These are phyloP conservation scores for Bifiguratus adelaidae DNA, from an alignment of 192 early-diverging fungal genomes.

Conservation along the genomic window DNA sequence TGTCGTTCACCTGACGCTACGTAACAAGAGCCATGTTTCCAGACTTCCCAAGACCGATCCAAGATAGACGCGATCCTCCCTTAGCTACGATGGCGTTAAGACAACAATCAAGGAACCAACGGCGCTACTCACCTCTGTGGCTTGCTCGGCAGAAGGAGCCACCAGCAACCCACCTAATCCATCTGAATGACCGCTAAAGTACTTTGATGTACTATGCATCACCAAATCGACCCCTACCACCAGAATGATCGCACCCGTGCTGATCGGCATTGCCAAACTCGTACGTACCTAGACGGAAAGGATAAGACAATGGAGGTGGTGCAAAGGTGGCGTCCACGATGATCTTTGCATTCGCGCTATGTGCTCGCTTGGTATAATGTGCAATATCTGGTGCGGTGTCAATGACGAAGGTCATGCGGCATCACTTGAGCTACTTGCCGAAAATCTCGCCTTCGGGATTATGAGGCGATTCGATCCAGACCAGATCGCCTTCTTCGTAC, in stretches of 20 bases:
- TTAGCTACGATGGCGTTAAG: constrained; percentile 15
- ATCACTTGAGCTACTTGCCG: background rate
- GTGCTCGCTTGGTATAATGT: constrained; percentile 26
- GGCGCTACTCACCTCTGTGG: constrained; percentile 2
- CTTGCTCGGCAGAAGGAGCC: constrained; percentile 20
- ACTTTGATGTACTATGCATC: constrained; percentile 66
- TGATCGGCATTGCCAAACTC: no score
- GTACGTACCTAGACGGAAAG: constrained; percentile 22
- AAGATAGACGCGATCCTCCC: constrained; percentile 27
- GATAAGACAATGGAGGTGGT: constrained; percentile 55
- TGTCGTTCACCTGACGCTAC: constrained; percentile 16
- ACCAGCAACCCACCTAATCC: constrained; percentile 54
- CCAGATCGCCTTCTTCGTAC: constrained; percentile 33
- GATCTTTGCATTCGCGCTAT: constrained; percentile 34
- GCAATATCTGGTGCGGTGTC: constrained; percentile 7
- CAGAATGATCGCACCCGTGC: background rate
- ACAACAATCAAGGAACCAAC: background rate
- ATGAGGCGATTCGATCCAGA: constrained; percentile 49
- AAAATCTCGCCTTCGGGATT: constrained; percentile 49
- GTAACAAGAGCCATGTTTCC: constrained; percentile 55
- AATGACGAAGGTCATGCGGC: background rate
- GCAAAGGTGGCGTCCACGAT: constrained; percentile 61
- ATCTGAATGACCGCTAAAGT: constrained; percentile 61
- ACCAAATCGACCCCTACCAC: constrained; percentile 48
- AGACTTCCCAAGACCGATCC: constrained; percentile 53